These are phyloP conservation scores for Lathyrus tuberosus DNA, from an alignment of 306 rosid species.

Conservation along the genomic window DNA sequence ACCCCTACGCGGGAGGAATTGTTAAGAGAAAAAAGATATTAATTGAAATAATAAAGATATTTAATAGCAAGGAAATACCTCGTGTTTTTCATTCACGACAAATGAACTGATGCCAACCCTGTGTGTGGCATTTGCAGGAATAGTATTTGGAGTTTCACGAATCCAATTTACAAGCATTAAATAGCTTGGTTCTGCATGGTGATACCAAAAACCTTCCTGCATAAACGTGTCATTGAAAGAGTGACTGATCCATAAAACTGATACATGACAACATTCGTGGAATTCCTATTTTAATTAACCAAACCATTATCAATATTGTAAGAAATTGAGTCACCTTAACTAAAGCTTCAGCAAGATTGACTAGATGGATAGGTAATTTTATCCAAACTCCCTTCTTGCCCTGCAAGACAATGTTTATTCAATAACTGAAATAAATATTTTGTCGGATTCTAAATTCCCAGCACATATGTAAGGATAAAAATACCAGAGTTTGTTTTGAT, in stretches of 20 bases:
- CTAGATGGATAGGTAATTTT: conserved; percentile 70
- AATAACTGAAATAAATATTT: conserved; percentile 23
- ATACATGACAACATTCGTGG: not conserved
- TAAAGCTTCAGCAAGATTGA: conserved; percentile 64
- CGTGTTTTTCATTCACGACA: conserved; percentile 64
- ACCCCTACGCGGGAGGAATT: no score
- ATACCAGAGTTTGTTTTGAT: not conserved
- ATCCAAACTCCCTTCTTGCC: conserved; percentile 82
- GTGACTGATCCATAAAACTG: conserved; percentile 14
- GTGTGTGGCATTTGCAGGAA: conserved; percentile 83
- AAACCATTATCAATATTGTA: not conserved
- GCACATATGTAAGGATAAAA: conserved; percentile 11
- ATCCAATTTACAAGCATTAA: conserved; percentile 87
- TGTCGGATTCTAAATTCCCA: conserved; percentile 12
- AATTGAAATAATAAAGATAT: not conserved
- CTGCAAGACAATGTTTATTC: conserved; percentile 49
- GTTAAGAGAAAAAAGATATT: no score
- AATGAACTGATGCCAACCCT: conserved; percentile 75
- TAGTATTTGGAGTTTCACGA: conserved; percentile 54
- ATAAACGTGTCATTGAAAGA: conserved; percentile 6
- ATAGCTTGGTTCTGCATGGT: conserved; percentile 86
- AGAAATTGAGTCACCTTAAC: conserved; percentile 58
- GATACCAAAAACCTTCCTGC: conserved; percentile 87
- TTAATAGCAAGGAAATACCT: conserved; percentile 53
- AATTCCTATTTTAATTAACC: conserved; percentile 10